Base-by-base conservation (phyloP, 495 filamentous ascomycete genomes). In the Mytilinidion resinicola region DNA sequence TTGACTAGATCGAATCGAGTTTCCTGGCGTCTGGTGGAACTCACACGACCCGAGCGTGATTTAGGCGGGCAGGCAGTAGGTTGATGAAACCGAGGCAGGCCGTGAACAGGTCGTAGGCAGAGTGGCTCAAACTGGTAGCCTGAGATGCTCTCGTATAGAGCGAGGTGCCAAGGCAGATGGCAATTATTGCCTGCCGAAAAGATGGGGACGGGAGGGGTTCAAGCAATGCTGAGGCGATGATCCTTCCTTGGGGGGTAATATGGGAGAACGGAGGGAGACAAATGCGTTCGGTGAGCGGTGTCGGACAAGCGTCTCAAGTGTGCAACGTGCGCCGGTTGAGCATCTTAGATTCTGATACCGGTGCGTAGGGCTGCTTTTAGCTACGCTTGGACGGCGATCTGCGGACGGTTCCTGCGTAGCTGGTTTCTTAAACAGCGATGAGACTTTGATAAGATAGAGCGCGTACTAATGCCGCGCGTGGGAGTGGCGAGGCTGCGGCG, bases 71-170 rank as follows among this genome's bases (percentile, higher is more conserved):
- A 54, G 55, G 51, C 50, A 51, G 17, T 50, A 47, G 38, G 33
- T 42, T 55, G 50, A 52, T 66, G 63, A 66, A 66, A 66, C 63
- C 59, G 52, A 59, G 35, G 53, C 41, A 47, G 33, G 15, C 36
- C 46, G 36, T 60, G 56, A 46, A 52, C 56, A 61, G 33, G 15
- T 30, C 38, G 36, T 60, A 56, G 52, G 56, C 53, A 61, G 49
- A 53, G 63, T 66, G 59, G 63, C 63, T 62, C 63, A 66, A 66
- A 62, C 63, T 51, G 34, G 10, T 21, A 53, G 41, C 55, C 62
- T 36, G 57, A 53, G 50, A 55, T 47, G 43, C 55, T 60, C 50
- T 25, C 50, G 30, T 36, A 55, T 58, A 58, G 55, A 41, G 44
- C 55, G 50, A 21, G 9, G 50, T 33, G 19, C 46, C 56, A 58